Conservation (phyloP, 2,329 filamentous ascomycete genomes). For the Epichloe hybrida region DNA sequence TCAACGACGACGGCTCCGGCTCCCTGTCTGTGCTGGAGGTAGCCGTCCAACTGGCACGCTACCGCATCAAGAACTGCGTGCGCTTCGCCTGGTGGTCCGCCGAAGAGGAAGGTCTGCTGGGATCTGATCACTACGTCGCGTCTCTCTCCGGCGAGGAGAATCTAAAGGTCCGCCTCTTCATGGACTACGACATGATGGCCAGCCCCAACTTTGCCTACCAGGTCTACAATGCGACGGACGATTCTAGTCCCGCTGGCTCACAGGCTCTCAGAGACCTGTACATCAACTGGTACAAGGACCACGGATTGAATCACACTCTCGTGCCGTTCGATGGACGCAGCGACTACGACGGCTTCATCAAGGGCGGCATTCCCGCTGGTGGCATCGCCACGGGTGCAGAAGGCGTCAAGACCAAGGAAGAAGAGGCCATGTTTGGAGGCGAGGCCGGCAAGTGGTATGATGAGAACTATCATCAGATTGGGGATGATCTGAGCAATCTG, state of each 20-base stretch:
- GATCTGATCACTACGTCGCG: constrained; percentile 47
- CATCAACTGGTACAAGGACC: constrained; percentile 48
- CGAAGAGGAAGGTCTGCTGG: constrained; percentile 53
- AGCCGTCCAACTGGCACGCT: constrained; percentile 43
- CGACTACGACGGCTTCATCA: constrained; percentile 68
- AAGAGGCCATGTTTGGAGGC: constrained; percentile 58
- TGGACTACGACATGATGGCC: constrained; percentile 61
- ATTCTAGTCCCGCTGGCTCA: constrained; percentile 55
- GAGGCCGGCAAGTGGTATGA: constrained; percentile 47
- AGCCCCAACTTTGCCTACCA: constrained; percentile 53
- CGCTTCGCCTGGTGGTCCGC: constrained; percentile 56
- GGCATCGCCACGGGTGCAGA: constrained; percentile 70
- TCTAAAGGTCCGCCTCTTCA: constrained; percentile 48
- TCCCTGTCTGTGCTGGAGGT: constrained; percentile 48
- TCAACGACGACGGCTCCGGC: constrained; percentile 68
- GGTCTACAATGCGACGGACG: constrained; percentile 61
- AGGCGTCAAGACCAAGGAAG: constrained; percentile 56
- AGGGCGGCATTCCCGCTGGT: constrained; percentile 57
- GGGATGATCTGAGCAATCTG: constrained; percentile 44
- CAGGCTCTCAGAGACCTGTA: constrained; percentile 56
- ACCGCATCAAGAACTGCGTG: constrained; percentile 49
- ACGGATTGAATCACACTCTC: constrained; percentile 52
- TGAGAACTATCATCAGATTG: constrained; percentile 48
- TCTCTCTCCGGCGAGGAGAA: constrained; percentile 44
- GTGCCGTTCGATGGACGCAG: constrained; percentile 67